phyloP scores from a whole-genome alignment of 441 rosid genomes.

The Populus tomentosa region DNA sequence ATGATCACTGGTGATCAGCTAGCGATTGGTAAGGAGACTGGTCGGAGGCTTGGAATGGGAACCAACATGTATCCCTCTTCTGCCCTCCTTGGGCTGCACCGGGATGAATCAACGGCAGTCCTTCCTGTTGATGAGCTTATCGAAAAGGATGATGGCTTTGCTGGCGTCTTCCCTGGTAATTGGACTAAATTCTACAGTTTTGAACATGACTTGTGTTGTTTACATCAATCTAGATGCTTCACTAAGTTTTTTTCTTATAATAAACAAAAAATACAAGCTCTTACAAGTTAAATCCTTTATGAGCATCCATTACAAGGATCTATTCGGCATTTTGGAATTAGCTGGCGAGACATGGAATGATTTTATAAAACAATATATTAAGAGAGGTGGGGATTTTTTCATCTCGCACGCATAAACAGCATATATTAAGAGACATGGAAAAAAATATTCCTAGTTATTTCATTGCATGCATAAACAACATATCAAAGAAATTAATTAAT shows the following conservation, averaged over 20 bases:
- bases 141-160: slow-evolving; percentile 90
- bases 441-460: background rate
- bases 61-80: slow-evolving; percentile 95
- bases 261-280: background rate
- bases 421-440: background rate
- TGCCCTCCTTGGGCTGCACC: slow-evolving; percentile 65
- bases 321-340: background rate
- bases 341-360: background rate
- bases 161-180: slow-evolving; percentile 94
- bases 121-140: slow-evolving; percentile 76
- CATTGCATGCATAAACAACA: background rate
- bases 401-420: no score
- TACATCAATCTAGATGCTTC: background rate
- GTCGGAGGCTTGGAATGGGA: slow-evolving; percentile 97
- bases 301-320: background rate
- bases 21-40: slow-evolving; percentile 92
- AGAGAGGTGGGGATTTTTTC: background rate
- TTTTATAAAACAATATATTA: background rate
- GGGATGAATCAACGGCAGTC: slow-evolving; percentile 57
- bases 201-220: background rate
- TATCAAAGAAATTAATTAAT: slow-evolving; percentile 7
- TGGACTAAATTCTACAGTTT: background rate
- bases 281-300: background rate
- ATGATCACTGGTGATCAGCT: slow-evolving; percentile 98
- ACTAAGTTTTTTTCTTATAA: background rate